These are phyloP conservation scores for Nakazawaea ernobii DNA, from an alignment of 805 yeast genomes.

Conservation along the genomic window DNA sequence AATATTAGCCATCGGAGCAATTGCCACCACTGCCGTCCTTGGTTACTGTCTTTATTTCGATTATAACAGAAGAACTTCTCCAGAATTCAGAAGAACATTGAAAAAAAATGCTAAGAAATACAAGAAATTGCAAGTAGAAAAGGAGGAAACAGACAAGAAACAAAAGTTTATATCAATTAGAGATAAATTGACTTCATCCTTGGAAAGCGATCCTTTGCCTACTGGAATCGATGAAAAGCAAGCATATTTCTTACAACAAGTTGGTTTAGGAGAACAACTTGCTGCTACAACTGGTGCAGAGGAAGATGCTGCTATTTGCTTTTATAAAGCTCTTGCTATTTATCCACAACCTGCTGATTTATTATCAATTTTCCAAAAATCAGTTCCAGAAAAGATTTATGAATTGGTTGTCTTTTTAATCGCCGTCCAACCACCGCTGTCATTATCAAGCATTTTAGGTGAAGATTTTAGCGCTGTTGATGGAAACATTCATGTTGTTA, in stretches of 20 bases:
- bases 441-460: conserved; percentile 63
- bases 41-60: conserved; percentile 90
- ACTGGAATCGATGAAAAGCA: conserved; percentile 56
- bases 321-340: conserved; percentile 88
- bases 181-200: conserved; percentile 55
- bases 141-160: conserved; percentile 53
- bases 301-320: conserved; percentile 79
- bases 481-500: conserved; percentile 6
- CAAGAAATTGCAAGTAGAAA: conserved; percentile 47
- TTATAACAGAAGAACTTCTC: conserved; percentile 77
- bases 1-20: background rate
- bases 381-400: conserved; percentile 75
- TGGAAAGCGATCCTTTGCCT: conserved; percentile 73
- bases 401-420: conserved; percentile 84
- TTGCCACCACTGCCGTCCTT: conserved; percentile 43
- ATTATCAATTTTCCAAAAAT: conserved; percentile 82
- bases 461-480: conserved; percentile 20
- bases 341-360: conserved; percentile 95
- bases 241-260: conserved; percentile 73
- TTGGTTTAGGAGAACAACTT: conserved; percentile 79
- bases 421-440: conserved; percentile 83
- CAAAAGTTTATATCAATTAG: conserved; percentile 56
- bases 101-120: conserved; percentile 59
- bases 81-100: conserved; percentile 75
- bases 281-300: conserved; percentile 61